These are phyloP conservation scores for Gracilaria caudata DNA, from an alignment of 23 red algal species.

Conservation along the genomic window DNA sequence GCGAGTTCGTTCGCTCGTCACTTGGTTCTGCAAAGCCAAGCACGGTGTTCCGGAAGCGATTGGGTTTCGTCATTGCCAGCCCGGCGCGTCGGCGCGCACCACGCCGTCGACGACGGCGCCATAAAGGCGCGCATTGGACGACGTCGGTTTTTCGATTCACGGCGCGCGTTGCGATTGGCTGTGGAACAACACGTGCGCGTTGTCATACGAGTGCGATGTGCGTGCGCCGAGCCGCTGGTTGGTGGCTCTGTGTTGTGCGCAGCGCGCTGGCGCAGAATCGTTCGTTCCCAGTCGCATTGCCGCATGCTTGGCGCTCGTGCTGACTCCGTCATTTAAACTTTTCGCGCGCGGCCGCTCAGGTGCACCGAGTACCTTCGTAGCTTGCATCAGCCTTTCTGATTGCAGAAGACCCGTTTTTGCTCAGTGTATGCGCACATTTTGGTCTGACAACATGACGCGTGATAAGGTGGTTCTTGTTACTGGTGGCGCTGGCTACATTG, in stretches of 20 bases:
- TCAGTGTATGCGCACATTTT: not conserved
- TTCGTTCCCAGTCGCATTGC: not conserved
- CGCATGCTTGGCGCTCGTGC: not conserved
- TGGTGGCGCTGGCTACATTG: constrained; percentile 98
- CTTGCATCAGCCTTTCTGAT: too few species aligned
- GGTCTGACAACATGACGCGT: not conserved
- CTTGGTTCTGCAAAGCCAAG: constrained; percentile 47
- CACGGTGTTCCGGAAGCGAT: constrained; percentile 9
- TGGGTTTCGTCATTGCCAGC: not conserved
- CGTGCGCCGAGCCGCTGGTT: not conserved
- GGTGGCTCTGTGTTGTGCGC: not conserved
- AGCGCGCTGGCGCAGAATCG: not conserved
- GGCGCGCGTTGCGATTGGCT: not conserved
- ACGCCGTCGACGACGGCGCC: not conserved
- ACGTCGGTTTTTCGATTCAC: constrained; percentile 1
- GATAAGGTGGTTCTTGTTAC: constrained; percentile 91
- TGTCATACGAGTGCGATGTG: not conserved
- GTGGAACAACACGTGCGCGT: not conserved
- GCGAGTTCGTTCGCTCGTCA: not conserved
- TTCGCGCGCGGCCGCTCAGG: too few species aligned
- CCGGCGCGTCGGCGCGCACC: not conserved
- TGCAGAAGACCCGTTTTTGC: too few species aligned
- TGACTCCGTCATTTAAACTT: not conserved
- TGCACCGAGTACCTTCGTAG: not conserved
- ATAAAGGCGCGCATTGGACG: not conserved